Percentiles rank a stretch among this genome's conserved stretches.
phyloP scores from a whole-genome alignment of 192 early-diverging fungal species.

The Coemansia guatemalensis region DNA sequence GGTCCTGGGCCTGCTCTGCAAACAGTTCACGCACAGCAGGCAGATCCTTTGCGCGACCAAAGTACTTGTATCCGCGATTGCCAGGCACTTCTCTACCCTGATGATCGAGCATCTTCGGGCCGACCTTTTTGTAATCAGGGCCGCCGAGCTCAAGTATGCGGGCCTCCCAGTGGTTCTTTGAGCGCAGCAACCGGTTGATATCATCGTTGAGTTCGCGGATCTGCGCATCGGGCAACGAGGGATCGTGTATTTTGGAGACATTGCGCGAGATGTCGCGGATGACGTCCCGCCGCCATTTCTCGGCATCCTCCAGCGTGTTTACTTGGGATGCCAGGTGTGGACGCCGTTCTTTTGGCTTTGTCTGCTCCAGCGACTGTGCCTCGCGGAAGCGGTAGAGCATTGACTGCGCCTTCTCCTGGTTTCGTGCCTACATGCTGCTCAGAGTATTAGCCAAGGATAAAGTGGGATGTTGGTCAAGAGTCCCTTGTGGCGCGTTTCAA shows the following conservation, averaged over 20 bases:
- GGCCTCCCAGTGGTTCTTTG: conserved; percentile 91
- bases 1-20: conserved; percentile 60
- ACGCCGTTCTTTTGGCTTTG: conserved; percentile 64
- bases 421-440: conserved; percentile 72
- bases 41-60: conserved; percentile 93
- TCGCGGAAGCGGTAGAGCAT: conserved; percentile 98
- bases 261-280: conserved; percentile 86
- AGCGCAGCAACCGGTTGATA: conserved; percentile 91
- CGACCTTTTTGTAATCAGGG: conserved; percentile 83
- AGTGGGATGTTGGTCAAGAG: too few relatives aligned
- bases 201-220: conserved; percentile 94
- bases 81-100: conserved; percentile 91
- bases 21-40: conserved; percentile 93
- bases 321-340: conserved; percentile 74
- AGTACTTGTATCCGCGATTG: conserved; percentile 93
- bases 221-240: conserved; percentile 85
- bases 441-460: background rate
- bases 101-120: conserved; percentile 75
- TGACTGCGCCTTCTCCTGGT: conserved; percentile 98
- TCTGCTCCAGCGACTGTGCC: conserved; percentile 80
- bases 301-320: conserved; percentile 72
- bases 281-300: conserved; percentile 89
- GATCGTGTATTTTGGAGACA: conserved; percentile 89
- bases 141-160: conserved; percentile 91
- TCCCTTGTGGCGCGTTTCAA: too few relatives aligned